phyloP scores from a whole-genome alignment of 2,329 filamentous ascomycete genomes.

The Hansfordia pulvinata region DNA sequence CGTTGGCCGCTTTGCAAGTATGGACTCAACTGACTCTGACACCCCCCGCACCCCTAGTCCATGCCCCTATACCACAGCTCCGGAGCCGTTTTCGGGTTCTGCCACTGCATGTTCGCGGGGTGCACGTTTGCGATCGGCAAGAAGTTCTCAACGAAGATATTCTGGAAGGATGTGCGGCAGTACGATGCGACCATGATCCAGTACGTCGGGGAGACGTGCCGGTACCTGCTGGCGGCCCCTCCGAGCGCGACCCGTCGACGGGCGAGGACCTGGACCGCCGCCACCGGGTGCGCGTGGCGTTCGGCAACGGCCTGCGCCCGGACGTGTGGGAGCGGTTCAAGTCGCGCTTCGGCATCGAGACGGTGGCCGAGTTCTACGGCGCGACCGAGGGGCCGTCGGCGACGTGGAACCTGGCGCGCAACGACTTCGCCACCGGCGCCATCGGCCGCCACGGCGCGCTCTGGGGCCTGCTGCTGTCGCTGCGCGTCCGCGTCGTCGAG shows the following conservation, averaged over 20 bases:
- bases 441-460: conserved; percentile 61
- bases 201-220: conserved; percentile 79
- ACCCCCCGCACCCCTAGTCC: conserved; percentile 29
- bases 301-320: conserved; percentile 75
- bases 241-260: conserved; percentile 46
- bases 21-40: background rate
- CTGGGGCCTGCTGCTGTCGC: conserved; percentile 37
- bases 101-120: conserved; percentile 43
- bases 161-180: conserved; percentile 65
- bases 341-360: conserved; percentile 61
- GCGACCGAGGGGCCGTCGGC: conserved; percentile 60
- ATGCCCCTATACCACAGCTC: conserved; percentile 89
- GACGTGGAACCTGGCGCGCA: conserved; percentile 60
- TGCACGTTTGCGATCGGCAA: conserved; percentile 59
- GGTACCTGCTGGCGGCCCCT: conserved; percentile 62
- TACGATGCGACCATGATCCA: conserved; percentile 64
- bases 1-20: background rate
- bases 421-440: conserved; percentile 61
- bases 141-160: conserved; percentile 64
- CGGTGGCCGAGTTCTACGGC: conserved; percentile 70
- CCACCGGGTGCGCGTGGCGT: conserved; percentile 60
- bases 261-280: conserved; percentile 57
- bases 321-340: conserved; percentile 81
- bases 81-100: conserved; percentile 56
- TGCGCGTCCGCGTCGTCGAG: conserved; percentile 43